Evolutionary conservation across 495 filamentous ascomycete genomes (phyloP).

Genomic region (Penicillium lividum): DNA sequence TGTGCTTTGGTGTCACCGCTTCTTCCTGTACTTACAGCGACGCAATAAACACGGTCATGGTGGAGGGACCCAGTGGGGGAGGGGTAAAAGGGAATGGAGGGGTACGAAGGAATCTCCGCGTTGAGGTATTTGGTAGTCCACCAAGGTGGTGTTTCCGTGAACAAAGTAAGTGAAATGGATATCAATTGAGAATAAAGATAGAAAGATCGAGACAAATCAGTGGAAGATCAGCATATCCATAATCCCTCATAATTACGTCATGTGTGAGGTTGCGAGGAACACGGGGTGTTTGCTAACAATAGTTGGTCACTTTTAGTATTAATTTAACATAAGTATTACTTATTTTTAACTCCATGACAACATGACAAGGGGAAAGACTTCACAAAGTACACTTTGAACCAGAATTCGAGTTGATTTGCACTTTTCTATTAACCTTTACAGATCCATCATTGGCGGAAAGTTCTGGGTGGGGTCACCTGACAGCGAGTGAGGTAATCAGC

Average conservation of each 20-base stretch:
- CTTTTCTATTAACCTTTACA: constrained; percentile 8
- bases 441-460: constrained; percentile 28
- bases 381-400: background rate
- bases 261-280: constrained; percentile 27
- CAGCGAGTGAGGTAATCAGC: constrained; percentile 17
- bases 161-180: constrained; percentile 2
- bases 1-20: constrained; percentile 1
- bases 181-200: constrained; percentile 22
- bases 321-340: background rate
- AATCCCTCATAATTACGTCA: constrained; percentile 43
- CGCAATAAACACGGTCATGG: constrained; percentile 79
- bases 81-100: constrained; percentile 18
- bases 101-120: constrained; percentile 10
- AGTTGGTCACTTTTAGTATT: background rate
- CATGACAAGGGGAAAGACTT: background rate
- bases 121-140: constrained; percentile 9
- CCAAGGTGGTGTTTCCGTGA: constrained; percentile 1
- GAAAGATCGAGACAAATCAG: constrained; percentile 15
- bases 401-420: background rate
- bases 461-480: constrained; percentile 15
- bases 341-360: background rate
- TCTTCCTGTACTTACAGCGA: constrained; percentile 65
- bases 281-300: background rate
- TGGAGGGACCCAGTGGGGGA: constrained; percentile 27
- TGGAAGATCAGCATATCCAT: constrained; percentile 25